Conservation (phyloP, 345 rosid species). For the Heritiera fomes region DNA sequence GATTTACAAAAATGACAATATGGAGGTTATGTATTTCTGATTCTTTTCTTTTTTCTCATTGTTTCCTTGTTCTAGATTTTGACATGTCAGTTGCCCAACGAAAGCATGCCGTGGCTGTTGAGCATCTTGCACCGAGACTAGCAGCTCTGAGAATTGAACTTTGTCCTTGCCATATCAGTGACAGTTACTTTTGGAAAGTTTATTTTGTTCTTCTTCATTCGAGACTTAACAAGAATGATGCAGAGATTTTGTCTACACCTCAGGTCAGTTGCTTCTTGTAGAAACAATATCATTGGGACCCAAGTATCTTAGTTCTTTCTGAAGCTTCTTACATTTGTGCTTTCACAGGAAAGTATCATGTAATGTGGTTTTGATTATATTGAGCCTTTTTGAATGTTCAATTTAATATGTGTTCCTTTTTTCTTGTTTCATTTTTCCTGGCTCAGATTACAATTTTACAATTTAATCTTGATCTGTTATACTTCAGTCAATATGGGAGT, state of each 20-base stretch:
- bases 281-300: not conserved
- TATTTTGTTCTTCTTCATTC: constrained; percentile 97
- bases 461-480: not conserved
- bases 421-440: not conserved
- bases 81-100: constrained; percentile 76
- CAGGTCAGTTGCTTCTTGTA: constrained; percentile 49
- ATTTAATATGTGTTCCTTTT: not conserved
- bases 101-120: constrained; percentile 77
- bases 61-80: constrained; percentile 51
- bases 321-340: not conserved
- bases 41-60: not conserved
- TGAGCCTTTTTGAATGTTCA: not conserved
- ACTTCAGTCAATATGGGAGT: not conserved
- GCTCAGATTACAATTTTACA: not conserved
- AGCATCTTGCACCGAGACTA: constrained; percentile 68
- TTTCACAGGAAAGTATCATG: not conserved
- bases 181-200: constrained; percentile 91
- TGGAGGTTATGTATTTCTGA: not conserved
- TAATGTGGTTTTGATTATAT: not conserved
- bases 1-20: not conserved
- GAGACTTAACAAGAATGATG: constrained; percentile 73
- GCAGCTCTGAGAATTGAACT: constrained; percentile 89
- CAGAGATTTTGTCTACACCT: constrained; percentile 75
- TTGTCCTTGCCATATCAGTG: constrained; percentile 88
- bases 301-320: not conserved